Base-by-base conservation (phyloP, 164 flowering plant genomes). In the Buxus sempervirens region DNA sequence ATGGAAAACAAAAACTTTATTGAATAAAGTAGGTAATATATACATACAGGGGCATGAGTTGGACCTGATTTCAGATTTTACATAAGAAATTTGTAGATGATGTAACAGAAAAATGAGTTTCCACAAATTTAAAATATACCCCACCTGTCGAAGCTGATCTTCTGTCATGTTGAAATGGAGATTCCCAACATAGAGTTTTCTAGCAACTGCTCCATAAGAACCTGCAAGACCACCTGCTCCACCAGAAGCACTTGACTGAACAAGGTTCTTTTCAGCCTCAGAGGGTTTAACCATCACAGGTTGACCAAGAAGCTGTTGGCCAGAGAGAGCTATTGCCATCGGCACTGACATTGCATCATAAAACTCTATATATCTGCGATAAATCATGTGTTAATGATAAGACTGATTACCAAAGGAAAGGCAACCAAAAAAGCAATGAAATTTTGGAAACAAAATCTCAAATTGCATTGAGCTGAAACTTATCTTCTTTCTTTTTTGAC, bases 251-350 rank as follows among this genome's bases (percentile, higher is more conserved):
- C 71, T 91, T 48, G 97, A 87, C 65, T 91, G 97, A 70, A 88
- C 97, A 73, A 94, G 93, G 75, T 93, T 93, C 82, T 93, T 93
- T 75, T 93, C 96, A 75, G 95, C 95, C 72, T 89, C 95, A 8
- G 95, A 89, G 38, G 95, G 95, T 76, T 89, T 89, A 36, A 93
- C 96, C 98, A 93, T 93, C 5, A 93, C 96, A 51, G 91, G 95
- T 63, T 90, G 96, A 66, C 96, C 96, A 74, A 84, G 79, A 71
- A 93, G 85, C 55, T 75, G 84, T 32, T 90, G 96, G n/a, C 98
- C 98, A 76, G 98, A 90, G 23, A 93, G 83, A 55, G 98, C 96
- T 62, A 93, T 93, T 66, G 96, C 98, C 93, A 89, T 90, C 14
- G 98, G 98, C 62, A 93, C 98, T 48, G 96, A 90, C 96, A 90